Evolutionary conservation across 176 grass and related monocot genomes (phyloP).

Genomic region (Eleusine coracana): DNA sequence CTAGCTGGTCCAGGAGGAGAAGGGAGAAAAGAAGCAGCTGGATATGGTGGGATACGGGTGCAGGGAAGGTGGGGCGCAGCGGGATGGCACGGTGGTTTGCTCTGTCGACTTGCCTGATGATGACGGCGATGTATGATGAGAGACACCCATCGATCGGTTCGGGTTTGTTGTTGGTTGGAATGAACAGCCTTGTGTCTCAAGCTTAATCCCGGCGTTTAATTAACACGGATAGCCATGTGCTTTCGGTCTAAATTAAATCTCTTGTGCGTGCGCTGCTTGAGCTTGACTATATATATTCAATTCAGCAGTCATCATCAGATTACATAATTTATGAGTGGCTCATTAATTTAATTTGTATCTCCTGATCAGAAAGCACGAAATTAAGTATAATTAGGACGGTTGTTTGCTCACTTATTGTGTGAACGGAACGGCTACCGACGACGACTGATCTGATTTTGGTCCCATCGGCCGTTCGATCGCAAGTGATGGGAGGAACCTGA

Average conservation of each 20-base stretch:
- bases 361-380: neutral
- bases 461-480: neutral
- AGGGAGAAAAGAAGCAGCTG: slow-evolving; percentile 6
- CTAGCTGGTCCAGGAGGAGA: slow-evolving; percentile 30
- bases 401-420: neutral
- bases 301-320: neutral
- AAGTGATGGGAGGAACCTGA: slow-evolving; percentile 1
- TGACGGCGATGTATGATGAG: slow-evolving; percentile 42
- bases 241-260: neutral
- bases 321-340: neutral
- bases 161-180: slow-evolving; percentile 19
- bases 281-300: neutral
- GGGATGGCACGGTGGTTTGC: slow-evolving; percentile 52
- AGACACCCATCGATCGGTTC: neutral
- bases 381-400: neutral
- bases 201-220: slow-evolving; percentile 36
- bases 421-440: neutral
- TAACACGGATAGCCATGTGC: slow-evolving; percentile 28
- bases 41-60: slow-evolving; percentile 69
- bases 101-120: slow-evolving; percentile 41
- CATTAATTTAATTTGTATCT: neutral
- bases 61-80: slow-evolving; percentile 57
- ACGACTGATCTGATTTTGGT: neutral
- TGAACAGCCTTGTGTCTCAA: slow-evolving; percentile 34
- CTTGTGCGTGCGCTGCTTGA: neutral